These are phyloP conservation scores for Sporodiniella umbellata DNA, from an alignment of 371 early-diverging fungal genomes.

Conservation along the genomic window DNA sequence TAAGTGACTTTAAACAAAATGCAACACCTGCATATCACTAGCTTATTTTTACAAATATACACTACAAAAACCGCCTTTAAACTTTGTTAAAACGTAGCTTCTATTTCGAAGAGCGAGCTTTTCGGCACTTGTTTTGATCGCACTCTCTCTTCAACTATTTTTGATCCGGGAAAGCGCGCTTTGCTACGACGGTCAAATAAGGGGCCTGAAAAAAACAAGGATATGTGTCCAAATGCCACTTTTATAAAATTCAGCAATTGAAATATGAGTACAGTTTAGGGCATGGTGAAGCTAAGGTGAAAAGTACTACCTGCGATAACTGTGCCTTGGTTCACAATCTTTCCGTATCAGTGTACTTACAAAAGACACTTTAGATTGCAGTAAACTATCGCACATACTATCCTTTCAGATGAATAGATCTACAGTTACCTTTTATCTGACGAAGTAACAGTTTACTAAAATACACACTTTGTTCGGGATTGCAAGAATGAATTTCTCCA, in stretches of 20 bases:
- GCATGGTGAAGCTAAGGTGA: slow-evolving; percentile 8
- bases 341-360: slow-evolving; percentile 23
- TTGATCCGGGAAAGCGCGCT: slow-evolving; percentile 10
- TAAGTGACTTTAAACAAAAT: slow-evolving; percentile 8
- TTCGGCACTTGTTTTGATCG: slow-evolving; percentile 28
- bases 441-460: slow-evolving; percentile 2
- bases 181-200: slow-evolving; percentile 20
- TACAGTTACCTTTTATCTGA: slow-evolving; percentile 10
- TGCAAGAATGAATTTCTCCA: slow-evolving; percentile 12
- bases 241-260: slow-evolving; percentile 9
- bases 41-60: too few relatives aligned
- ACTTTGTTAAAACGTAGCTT: slow-evolving; percentile 9
- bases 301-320: not conserved
- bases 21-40: slow-evolving; percentile 2
- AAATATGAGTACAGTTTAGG: slow-evolving; percentile 6
- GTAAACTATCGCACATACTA: slow-evolving; percentile 15
- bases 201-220: slow-evolving; percentile 5
- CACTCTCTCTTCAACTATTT: slow-evolving; percentile 9
- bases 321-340: slow-evolving; percentile 14
- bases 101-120: slow-evolving; percentile 23
- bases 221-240: slow-evolving; percentile 16
- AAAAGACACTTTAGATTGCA: slow-evolving; percentile 30
- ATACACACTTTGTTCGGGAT: slow-evolving; percentile 15
- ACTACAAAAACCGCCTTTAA: slow-evolving; percentile 2
- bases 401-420: slow-evolving; percentile 14